A percentile compares a stretch with the other conserved stretches of the same genome.
phyloP scores from a whole-genome alignment of 176 grass and related monocot species.

The Cenchrus purpureus region DNA sequence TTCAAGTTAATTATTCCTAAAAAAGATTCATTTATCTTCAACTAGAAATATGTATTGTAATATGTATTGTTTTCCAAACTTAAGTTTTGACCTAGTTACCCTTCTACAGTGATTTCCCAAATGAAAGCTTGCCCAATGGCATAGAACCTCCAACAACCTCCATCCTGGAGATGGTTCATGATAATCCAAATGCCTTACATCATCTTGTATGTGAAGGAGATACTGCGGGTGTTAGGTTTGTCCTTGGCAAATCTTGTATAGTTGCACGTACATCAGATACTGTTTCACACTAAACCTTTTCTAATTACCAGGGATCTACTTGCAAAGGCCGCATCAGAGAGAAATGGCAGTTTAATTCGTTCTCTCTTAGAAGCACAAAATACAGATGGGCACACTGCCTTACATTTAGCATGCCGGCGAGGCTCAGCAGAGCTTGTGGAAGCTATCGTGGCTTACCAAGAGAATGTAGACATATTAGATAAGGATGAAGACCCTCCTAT shows the following conservation, averaged over 20 bases:
- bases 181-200: slow-evolving; percentile 89
- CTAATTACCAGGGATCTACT: slow-evolving; percentile 71
- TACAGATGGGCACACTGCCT: slow-evolving; percentile 81
- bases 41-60: not conserved
- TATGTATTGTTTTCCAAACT: slow-evolving; percentile 28
- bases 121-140: slow-evolving; percentile 59
- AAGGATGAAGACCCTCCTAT: slow-evolving; percentile 91
- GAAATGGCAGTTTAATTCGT: slow-evolving; percentile 61
- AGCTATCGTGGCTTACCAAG: slow-evolving; percentile 84
- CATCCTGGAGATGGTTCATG: slow-evolving; percentile 68
- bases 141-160: slow-evolving; percentile 66
- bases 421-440: slow-evolving; percentile 89
- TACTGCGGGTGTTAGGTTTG: slow-evolving; percentile 73
- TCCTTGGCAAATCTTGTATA: slow-evolving; percentile 22
- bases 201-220: slow-evolving; percentile 90
- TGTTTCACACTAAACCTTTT: slow-evolving; percentile 37
- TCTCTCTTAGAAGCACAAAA: slow-evolving; percentile 90
- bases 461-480: slow-evolving; percentile 95
- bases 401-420: slow-evolving; percentile 91
- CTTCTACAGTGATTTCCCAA: slow-evolving; percentile 70
- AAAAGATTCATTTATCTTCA: slow-evolving; percentile 10
- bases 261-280: slow-evolving; percentile 8
- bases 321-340: slow-evolving; percentile 68
- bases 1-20: slow-evolving; percentile 3
- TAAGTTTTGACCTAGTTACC: slow-evolving; percentile 30